Base-by-base conservation (phyloP, 2,329 filamentous ascomycete genomes). In the Ceratocystis colombiana region DNA sequence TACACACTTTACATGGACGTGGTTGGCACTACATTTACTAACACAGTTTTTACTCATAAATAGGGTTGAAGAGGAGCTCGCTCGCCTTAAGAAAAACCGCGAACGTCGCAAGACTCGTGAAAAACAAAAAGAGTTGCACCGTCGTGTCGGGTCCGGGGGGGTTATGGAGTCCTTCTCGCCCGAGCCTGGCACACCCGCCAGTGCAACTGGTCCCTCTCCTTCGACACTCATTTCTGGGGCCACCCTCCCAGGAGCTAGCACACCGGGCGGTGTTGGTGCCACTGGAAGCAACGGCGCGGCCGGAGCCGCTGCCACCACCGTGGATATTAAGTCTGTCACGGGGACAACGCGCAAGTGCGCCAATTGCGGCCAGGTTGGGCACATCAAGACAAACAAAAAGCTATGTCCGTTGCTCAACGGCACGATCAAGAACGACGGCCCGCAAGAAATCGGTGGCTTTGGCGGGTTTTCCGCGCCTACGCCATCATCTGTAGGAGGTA, bases 361-460 rank as follows among this genome's bases (percentile, higher is more conserved):
- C 70, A 97, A 96, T 76, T 99, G 94, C 77, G 94, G 94, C 63
- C 89, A 94, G 75, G 88, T 96, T 65, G 94, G 94, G 41, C 94
- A 99, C 73, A 99, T 99, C 80, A 96, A 96, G 77, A 97, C 93
- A 61, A 97, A 97, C 80, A 96, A 96, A 79, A 97, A 96, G 90
- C 82, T 92, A 72, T 95, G 90, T 74, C 90, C 90, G 61, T 80
- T 94, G 74, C 86, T 95, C 69, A 95, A 95, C 73, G 90, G 90
- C 64, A 89, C 88, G 41, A 88, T 88, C 79, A 87, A 88, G 70
- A 77, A 78, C 48, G 81, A 83, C 70, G 77, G 78, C 67, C 76
- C 77, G n/a, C 77, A 77, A 46, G 82, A 84, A 69, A 79, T 84
- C 68, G 80, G 82, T 65, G 81, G 82, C 5, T 85, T 85, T 73